A percentile compares a stretch with the other conserved stretches of the same genome.
Evolutionary conservation across 371 early-diverging fungal genomes (phyloP).

Genomic region (Umbelopsis sp.): DNA sequence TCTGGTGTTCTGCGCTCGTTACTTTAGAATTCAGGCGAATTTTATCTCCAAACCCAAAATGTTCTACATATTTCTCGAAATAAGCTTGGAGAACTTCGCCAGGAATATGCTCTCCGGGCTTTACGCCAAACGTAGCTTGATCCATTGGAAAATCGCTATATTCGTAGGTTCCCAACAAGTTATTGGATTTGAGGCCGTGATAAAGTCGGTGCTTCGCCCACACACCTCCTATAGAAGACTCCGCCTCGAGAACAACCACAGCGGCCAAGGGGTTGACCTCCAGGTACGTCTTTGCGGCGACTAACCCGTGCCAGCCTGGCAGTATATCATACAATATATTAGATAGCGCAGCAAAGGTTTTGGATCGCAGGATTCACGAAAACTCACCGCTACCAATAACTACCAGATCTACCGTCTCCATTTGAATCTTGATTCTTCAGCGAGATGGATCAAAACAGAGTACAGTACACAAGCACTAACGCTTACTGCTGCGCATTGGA

Average conservation of each 20-base stretch:
- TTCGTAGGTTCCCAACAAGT: slow-evolving; percentile 12
- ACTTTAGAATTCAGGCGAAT: slow-evolving; percentile 15
- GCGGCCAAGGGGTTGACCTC: neutral
- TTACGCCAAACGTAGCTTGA: slow-evolving; percentile 4
- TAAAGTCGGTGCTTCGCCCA: slow-evolving; percentile 9
- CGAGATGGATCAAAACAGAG: no score
- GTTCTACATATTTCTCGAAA: slow-evolving; percentile 12
- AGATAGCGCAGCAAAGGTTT: neutral
- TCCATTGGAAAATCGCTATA: slow-evolving; percentile 16
- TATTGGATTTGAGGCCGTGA: slow-evolving; percentile 16
- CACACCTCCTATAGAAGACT: slow-evolving; percentile 2
- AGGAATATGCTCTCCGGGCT: slow-evolving; percentile 17
- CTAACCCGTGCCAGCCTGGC: neutral
- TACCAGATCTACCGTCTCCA: slow-evolving; percentile 19
- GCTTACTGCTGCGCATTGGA: no score
- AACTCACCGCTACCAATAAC: slow-evolving; percentile 17
- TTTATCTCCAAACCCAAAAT: slow-evolving; percentile 14
- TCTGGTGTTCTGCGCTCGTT: neutral
- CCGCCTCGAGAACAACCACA: slow-evolving; percentile 5
- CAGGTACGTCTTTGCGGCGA: slow-evolving; percentile 12
- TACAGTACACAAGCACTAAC: no score
- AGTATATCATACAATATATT: neutral
- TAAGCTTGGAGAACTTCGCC: slow-evolving; percentile 14
- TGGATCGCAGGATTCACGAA: no score
- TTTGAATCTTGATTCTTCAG: neutral